Evolutionary conservation across 306 rosid species (phyloP), one percentile per base, ranked within the genome.

Genomic region (Arachis hypogaea): DNA sequence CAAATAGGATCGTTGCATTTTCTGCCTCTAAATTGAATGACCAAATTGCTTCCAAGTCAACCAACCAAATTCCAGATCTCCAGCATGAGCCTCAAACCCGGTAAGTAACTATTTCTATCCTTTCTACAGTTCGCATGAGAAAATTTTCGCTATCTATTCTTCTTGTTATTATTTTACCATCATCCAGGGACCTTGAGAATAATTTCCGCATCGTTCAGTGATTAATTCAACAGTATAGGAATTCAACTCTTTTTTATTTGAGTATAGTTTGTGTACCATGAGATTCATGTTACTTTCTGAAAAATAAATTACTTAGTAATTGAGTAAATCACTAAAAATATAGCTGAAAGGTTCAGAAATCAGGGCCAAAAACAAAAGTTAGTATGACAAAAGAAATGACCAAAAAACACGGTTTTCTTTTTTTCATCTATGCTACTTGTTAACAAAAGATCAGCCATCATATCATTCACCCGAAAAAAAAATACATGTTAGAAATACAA

Each of bases 1-100:
- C 80, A 54, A 69, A 68, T 55, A 55, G 80, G 60, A 4, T 74
- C 69, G 63, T 81, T 14, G 56, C 68, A n/a, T 72, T 66, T 82
- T 82, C 89, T 69, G 49, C 78, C 14, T 43, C 62, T 51, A 59
- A 30, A 65, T 59, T 76, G 63, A 69, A 47, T 75, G 68, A 74
- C 60, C 88, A 66, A 65, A 47, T 81, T 72, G 55, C 63, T 73
- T 69, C 76, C 69, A 66, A 71, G 38, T 62, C 75, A 41, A 66
- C 42, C 76, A 59, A 45, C 41, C 62, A 69, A 65, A 67, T 43
- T 66, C 60, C 84, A 38, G 74, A 85, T 42, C 69, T 74, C 71
- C 77, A 83, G 66, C 86, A 6, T 54, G 29, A 59, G 22, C 22
- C 88, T 87, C 90, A 82, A 69, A 84, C 83, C 75, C 41, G 93